Evolutionary conservation across 2,329 filamentous ascomycete genomes (phyloP), one percentile per base, ranked within the genome.

Genomic region (Chaetomium olivaceum): DNA sequence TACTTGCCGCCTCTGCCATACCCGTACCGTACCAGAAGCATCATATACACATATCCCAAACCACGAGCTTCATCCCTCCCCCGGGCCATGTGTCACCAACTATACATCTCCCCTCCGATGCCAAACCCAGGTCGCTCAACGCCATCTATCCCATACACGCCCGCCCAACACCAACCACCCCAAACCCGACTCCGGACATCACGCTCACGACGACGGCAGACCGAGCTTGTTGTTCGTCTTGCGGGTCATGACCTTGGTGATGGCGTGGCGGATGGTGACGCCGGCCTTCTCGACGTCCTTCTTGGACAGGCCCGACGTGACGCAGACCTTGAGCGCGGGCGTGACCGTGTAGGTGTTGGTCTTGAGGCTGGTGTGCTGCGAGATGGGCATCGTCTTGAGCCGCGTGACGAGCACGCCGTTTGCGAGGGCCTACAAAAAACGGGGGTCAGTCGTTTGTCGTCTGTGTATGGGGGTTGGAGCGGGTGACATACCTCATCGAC

Each of bases 221-320:
- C 78, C 76, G 43, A 81, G 74, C 71, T 81, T 81, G 68, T 78
- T 80, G 74, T 81, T 87, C 31, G 81, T 78, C 76, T 87, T 89
- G 68, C 85, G 82, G 23, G 85, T 87, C 84, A 99, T 88, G 67
- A 98, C 88, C 80, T 97, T 97, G 60, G 93, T 96, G 71, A 98
- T 91, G 16, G 95, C 94, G 79, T 97, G 93, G 67, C 94, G 85
- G 71, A 99, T 93, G 11, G 87, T 89, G 8, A 89, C 88, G 16
- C 93, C 95, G 0, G 95, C 92, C 82, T 96, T 97, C 80, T 99
- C 96, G 62, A 93, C 91, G 77, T 99, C 95, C 81, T 96, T 97
- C 82, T 91, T 96, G 27, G 91, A 91, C 68, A 99, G 81, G 1
- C 91, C 95, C 5, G 87, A 91, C 0, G 93, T 97, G 62, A 97